Conservation (phyloP, 1,284 basidiomycete species). For the Moesziomyces globuligerus region DNA sequence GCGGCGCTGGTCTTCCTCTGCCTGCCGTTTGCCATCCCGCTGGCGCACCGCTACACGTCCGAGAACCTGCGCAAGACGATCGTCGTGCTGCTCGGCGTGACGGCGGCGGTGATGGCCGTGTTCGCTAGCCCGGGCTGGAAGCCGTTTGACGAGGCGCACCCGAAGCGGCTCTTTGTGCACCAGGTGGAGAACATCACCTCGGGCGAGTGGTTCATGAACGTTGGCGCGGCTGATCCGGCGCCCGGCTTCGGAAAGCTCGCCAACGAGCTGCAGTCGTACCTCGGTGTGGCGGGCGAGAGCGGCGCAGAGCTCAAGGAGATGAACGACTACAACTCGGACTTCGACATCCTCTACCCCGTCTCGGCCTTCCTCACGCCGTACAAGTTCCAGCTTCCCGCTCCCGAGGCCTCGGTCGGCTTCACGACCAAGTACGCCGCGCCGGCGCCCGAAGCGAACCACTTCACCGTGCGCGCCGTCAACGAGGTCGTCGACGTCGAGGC, state of each 20-base stretch:
- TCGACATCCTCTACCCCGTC: conserved; percentile 75
- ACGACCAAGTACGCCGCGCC: conserved; percentile 34
- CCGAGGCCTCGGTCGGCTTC: conserved; percentile 55
- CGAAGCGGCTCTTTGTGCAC: conserved; percentile 85
- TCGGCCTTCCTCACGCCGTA: conserved; percentile 80
- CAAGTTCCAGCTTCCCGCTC: conserved; percentile 75
- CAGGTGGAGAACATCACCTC: conserved; percentile 81
- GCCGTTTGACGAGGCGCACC: conserved; percentile 85
- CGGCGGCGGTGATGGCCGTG: conserved; percentile 72
- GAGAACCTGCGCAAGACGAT: conserved; percentile 69
- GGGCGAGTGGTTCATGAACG: conserved; percentile 80
- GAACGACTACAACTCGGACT: conserved; percentile 61
- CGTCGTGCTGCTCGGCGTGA: conserved; percentile 70
- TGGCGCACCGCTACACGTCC: conserved; percentile 77
- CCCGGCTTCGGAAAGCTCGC: conserved; percentile 78
- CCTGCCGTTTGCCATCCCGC: conserved; percentile 73
- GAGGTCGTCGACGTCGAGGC: conserved; percentile 73
- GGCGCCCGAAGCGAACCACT: conserved; percentile 63
- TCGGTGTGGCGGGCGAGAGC: conserved; percentile 70
- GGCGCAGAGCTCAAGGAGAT: conserved; percentile 64
- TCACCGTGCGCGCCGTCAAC: conserved; percentile 75
- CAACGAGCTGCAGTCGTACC: conserved; percentile 73
- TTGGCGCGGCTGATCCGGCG: conserved; percentile 85
- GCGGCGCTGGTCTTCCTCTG: conserved; percentile 72
- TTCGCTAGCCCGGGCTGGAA: conserved; percentile 72